Percentiles rank a stretch among this genome's conserved stretches.
phyloP scores from a whole-genome alignment of 148 eudicot species.

The Hydrangea macrophylla region DNA sequence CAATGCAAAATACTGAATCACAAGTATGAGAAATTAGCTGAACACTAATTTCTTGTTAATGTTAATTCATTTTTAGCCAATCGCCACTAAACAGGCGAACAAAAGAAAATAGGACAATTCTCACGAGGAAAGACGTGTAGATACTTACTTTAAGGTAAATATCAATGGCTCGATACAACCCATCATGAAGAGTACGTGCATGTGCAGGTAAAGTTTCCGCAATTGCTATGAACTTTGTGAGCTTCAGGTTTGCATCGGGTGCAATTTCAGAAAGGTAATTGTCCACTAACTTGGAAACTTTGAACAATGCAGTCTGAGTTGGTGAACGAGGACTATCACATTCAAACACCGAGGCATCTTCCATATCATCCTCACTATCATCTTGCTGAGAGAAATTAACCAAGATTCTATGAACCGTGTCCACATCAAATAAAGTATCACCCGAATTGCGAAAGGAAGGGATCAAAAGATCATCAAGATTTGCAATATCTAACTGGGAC shows the following conservation, averaged over 20 bases:
- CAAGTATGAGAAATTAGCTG: neutral
- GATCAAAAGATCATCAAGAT: slow-evolving; percentile 84
- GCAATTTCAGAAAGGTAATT: slow-evolving; percentile 90
- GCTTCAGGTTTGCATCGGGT: slow-evolving; percentile 88
- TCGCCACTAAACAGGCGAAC: too few species aligned
- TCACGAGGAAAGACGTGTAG: neutral
- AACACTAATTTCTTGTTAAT: neutral
- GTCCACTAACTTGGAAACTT: slow-evolving; percentile 81
- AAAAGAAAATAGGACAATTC: neutral
- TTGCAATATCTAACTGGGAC: slow-evolving; percentile 80
- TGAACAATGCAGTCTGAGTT: slow-evolving; percentile 68
- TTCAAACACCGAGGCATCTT: slow-evolving; percentile 66
- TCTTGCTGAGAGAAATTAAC: slow-evolving; percentile 82
- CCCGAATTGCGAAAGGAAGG: slow-evolving; percentile 82
- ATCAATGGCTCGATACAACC: slow-evolving; percentile 82
- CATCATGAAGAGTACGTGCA: slow-evolving; percentile 77
- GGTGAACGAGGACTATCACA: slow-evolving; percentile 75
- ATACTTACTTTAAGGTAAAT: slow-evolving; percentile 74
- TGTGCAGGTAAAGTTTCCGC: slow-evolving; percentile 83
- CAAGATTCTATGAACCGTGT: slow-evolving; percentile 80
- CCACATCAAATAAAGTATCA: slow-evolving; percentile 88
- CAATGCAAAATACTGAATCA: too few species aligned
- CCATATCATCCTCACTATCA: slow-evolving; percentile 74
- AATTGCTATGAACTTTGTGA: slow-evolving; percentile 64
- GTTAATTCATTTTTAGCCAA: neutral